Conservation (phyloP, 495 filamentous ascomycete species). For the Penicillium paxilli region DNA sequence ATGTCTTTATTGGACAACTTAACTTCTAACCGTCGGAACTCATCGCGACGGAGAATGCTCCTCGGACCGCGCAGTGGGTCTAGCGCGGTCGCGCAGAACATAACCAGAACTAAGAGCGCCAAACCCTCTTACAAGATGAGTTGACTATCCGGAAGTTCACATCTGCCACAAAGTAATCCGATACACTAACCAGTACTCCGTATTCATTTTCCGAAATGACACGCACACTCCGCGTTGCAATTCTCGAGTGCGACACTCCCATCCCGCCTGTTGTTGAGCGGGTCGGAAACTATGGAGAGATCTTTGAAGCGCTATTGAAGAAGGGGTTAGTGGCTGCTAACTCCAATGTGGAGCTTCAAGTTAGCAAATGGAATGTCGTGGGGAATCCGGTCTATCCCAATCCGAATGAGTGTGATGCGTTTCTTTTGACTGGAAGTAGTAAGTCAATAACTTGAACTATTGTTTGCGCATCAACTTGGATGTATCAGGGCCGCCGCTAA, state of each 20-base stretch:
- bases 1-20: not conserved
- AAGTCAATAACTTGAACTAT: slow-evolving; percentile 15
- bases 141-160: not conserved
- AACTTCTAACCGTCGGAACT: not conserved
- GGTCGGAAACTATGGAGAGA: slow-evolving; percentile 68
- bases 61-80: slow-evolving; percentile 29
- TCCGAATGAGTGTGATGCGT: slow-evolving; percentile 67
- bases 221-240: slow-evolving; percentile 61
- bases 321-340: slow-evolving; percentile 40
- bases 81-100: slow-evolving; percentile 27
- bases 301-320: slow-evolving; percentile 66
- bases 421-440: slow-evolving; percentile 75
- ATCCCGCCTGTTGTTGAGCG: slow-evolving; percentile 51
- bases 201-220: slow-evolving; percentile 12
- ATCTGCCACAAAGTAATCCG: not conserved
- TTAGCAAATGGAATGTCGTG: slow-evolving; percentile 68
- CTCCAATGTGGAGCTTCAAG: slow-evolving; percentile 25
- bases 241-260: slow-evolving; percentile 79
- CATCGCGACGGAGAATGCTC: slow-evolving; percentile 4
- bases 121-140: slow-evolving; percentile 8
- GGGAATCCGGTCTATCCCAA: slow-evolving; percentile 55
- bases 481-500: too few species aligned
- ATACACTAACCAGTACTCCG: too few species aligned
- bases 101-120: not conserved
- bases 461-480: too few species aligned